Evolutionary conservation across 2,329 filamentous ascomycete genomes (phyloP).

Genomic region (Phialophora expanda): DNA sequence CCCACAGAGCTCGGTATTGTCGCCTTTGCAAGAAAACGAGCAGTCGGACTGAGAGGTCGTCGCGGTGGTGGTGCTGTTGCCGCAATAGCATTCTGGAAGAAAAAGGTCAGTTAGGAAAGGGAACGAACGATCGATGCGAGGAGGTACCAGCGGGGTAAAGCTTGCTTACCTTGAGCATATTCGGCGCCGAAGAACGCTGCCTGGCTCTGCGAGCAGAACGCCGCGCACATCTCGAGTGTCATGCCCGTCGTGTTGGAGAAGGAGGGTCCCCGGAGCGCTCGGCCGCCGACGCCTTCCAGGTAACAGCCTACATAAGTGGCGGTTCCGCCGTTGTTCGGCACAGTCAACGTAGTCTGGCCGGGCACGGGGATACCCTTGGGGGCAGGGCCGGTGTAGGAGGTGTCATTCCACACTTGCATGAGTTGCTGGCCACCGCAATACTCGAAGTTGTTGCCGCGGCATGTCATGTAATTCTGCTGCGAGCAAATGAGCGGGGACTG

Average conservation of each 20-base stretch:
- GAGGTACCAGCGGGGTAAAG: not conserved
- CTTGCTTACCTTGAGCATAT: slow-evolving; percentile 41
- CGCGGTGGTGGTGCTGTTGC: slow-evolving; percentile 39
- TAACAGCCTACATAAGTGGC: slow-evolving; percentile 50
- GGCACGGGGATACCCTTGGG: slow-evolving; percentile 28
- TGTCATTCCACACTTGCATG: slow-evolving; percentile 35
- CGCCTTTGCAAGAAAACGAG: slow-evolving; percentile 38
- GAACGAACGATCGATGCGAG: not conserved
- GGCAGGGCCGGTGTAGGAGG: slow-evolving; percentile 25
- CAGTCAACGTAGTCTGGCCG: slow-evolving; percentile 20
- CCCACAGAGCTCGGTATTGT: slow-evolving; percentile 42
- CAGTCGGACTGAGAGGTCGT: slow-evolving; percentile 28
- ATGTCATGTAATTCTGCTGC: slow-evolving; percentile 30
- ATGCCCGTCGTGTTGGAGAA: slow-evolving; percentile 58
- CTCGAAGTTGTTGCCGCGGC: slow-evolving; percentile 31
- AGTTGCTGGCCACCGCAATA: slow-evolving; percentile 32
- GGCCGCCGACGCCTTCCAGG: slow-evolving; percentile 44
- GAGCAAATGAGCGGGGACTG: slow-evolving; percentile 27
- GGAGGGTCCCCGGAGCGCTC: slow-evolving; percentile 31
- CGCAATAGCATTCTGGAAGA: slow-evolving; percentile 48
- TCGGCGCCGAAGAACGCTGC: slow-evolving; percentile 49
- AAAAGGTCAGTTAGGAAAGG: slow-evolving; percentile 3
- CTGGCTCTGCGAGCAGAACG: slow-evolving; percentile 35
- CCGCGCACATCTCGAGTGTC: slow-evolving; percentile 48
- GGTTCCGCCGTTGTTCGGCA: slow-evolving; percentile 21